These are phyloP conservation scores for Rubroshorea leprosula DNA, from an alignment of 345 rosid species.

Conservation along the genomic window DNA sequence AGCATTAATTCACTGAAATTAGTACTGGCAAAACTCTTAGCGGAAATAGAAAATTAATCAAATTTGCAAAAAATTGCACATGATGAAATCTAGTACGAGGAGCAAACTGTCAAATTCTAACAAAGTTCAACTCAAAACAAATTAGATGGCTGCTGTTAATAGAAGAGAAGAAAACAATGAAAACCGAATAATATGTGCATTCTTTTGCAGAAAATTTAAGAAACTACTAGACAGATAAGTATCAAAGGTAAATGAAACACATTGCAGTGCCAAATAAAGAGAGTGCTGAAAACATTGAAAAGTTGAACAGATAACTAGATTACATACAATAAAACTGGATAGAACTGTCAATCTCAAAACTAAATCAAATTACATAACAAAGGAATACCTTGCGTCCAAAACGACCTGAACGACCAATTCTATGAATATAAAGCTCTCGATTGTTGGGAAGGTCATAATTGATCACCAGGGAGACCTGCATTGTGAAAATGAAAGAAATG, in stretches of 20 bases:
- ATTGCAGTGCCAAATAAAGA: neutral
- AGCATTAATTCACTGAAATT: too few species aligned
- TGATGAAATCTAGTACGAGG: too few species aligned
- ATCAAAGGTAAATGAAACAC: neutral
- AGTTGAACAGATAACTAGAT: neutral
- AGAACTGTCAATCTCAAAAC: neutral
- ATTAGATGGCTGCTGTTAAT: too few species aligned
- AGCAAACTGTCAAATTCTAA: too few species aligned
- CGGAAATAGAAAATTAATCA: too few species aligned
- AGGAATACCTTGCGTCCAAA: constrained; percentile 87
- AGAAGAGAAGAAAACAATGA: too few species aligned
- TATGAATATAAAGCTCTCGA: constrained; percentile 95
- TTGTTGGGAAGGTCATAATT: constrained; percentile 97
- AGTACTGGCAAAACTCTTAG: too few species aligned
- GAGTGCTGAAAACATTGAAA: neutral
- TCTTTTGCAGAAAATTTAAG: neutral
- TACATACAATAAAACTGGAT: neutral
- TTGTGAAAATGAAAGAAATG: neutral
- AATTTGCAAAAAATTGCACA: too few species aligned
- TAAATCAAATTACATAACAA: neutral
- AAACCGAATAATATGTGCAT: too few species aligned
- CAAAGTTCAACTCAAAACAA: too few species aligned
- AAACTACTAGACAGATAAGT: neutral
- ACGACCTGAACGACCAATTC: constrained; percentile 97
- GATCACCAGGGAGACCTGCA: constrained; percentile 88